Conservation (phyloP, 192 early-diverging fungal genomes). For the Jimgerdemannia lactiflua region DNA sequence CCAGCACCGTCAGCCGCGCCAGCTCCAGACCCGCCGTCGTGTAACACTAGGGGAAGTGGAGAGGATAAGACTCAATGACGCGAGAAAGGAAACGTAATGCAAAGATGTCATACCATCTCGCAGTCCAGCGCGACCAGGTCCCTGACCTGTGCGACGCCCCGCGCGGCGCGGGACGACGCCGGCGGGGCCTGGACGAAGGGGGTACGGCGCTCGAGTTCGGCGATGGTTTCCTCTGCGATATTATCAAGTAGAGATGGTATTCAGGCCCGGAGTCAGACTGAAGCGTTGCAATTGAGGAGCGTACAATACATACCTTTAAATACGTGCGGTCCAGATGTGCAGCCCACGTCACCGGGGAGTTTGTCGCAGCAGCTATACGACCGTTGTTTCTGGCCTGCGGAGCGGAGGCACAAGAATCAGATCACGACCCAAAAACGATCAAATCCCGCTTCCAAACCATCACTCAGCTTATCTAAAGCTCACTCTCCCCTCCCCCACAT, state of each 20-base stretch:
- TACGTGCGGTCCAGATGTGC: slow-evolving; percentile 60
- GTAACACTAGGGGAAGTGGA: slow-evolving; percentile 42
- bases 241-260: too few species aligned
- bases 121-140: slow-evolving; percentile 63
- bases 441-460: too few species aligned
- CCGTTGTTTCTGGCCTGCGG: slow-evolving; percentile 34
- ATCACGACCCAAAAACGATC: too few species aligned
- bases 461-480: too few species aligned
- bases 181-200: neutral
- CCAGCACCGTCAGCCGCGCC: slow-evolving; percentile 56
- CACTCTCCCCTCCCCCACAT: too few species aligned
- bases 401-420: neutral
- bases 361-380: slow-evolving; percentile 49
- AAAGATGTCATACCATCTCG: slow-evolving; percentile 55
- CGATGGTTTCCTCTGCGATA: neutral
- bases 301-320: slow-evolving; percentile 48
- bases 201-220: neutral
- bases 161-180: neutral
- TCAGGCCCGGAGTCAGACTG: too few species aligned
- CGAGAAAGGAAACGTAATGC: neutral
- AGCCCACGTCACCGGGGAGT: slow-evolving; percentile 38
- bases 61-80: neutral
- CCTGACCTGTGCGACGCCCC: neutral
- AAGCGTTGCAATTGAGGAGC: neutral
- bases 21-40: slow-evolving; percentile 67